Base-by-base conservation (phyloP, 345 rosid genomes). In the Rubroshorea leprosula region DNA sequence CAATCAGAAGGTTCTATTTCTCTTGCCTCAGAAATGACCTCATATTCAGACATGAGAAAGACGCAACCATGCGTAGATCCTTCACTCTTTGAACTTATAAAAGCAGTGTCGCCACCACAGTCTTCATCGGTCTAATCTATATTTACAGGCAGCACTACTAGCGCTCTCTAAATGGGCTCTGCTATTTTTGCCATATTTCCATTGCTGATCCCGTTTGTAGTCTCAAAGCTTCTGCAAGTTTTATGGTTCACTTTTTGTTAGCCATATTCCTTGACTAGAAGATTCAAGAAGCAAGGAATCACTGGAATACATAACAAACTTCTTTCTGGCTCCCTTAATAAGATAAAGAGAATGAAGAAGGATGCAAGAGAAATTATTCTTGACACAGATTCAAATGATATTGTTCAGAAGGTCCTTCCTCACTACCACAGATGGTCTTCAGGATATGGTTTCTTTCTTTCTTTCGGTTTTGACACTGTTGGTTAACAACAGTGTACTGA, bases 361-460 rank as follows among this genome's bases (percentile, higher is more conserved):
- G 45, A 4, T 3, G 45, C 45, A 7, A 14, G 45, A 41, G 45
- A 41, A 41, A 41, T 24, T 0, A 31, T 41, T 41, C 15, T 41
- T 41, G 45, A 41, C 12, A 18, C 65, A 2, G 26, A 45, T 53
- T 74, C 68, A 29, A 29, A 29, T 50, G 79, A 72, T 31, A 68
- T 74, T 23, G 8, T 54, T 22, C 29, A 9, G 21, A 45, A 55
- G 29, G 68, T 61, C 38, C 4, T 52, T 1, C 79, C 82, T 2
- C 66, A 74, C 54, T 60, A n/a, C 48, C 51, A 54, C 15, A 56
- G 17, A 23, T 71, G 77, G 82, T 65, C 64, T 6, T 23, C 35
- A 11, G 23, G 58, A 24, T 68, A 68, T 55, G 81, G 81, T 67
- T 66, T 14, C 45, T 14, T 14, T 14, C 16, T 14, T 11, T 8